Evolutionary conservation across 2,329 filamentous ascomycete genomes (phyloP), one percentile per base, ranked within the genome.

Genomic region (Pestalotiopsis sp.): DNA sequence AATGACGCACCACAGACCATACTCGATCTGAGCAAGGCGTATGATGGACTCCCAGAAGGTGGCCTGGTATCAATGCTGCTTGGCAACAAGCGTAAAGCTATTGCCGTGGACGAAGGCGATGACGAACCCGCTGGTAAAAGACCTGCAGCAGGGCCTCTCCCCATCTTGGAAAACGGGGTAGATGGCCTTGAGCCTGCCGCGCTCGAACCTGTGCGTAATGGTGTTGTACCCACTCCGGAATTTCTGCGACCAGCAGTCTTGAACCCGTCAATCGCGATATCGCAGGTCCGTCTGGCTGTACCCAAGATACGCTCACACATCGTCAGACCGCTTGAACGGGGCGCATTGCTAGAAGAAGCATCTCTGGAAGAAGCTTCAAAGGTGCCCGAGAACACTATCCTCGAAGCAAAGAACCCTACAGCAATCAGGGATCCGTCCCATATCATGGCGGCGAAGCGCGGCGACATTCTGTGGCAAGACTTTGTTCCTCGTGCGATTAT

Each of bases 21-120:
- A 23, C 83, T 99, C 9, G 96, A 99, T 79, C 86, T 99, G 2
- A 96, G 94, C 17, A 97, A 96, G 76, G 96, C 96, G 0, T 97
- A 95, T 72, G 95, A 99, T 73, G 95, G 95, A 1, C 85, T 98
- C 57, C 96, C 96, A 0, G 94, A 93, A 78, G 96, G 96, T 27
- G 96, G 96, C 2, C 86, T 99, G 20, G 90, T 93, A 1, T 88
- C 94, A 2, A 89, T 99, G 83, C 83, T 99, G 1, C 87, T 98
- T 23, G 96, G 96, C 0, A 99, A 97, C 78, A 99, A 98, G 82
- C 88, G 96, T 31, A 97, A 96, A 76, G 90, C 92, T 62, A 87
- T 90, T 17, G 87, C 88, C 5, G 81, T 92, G 4, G 93, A 97
- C 1, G 94, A 95, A 39, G 94, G 96, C 20, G 93, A 94, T 0